A percentile compares a stretch with the other conserved stretches of the same genome.
Evolutionary conservation across 2,329 filamentous ascomycete genomes (phyloP).

Genomic region (Ascochyta lentis): DNA sequence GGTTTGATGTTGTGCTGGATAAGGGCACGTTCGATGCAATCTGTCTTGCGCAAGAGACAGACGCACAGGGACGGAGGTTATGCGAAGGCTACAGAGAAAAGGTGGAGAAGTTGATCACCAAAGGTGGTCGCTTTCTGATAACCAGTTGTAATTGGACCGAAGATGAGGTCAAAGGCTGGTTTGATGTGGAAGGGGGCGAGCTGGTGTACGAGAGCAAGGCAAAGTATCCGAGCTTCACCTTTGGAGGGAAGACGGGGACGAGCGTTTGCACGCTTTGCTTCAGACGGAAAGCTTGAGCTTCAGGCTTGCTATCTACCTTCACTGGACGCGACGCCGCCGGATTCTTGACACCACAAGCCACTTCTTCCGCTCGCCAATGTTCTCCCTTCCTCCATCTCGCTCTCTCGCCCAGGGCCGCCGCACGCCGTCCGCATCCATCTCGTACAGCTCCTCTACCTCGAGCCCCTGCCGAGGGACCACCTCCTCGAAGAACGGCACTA

Average conservation of each 20-base stretch:
- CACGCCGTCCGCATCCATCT: slow-evolving; percentile 70
- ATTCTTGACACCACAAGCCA: slow-evolving; percentile 69
- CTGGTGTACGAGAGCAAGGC: slow-evolving; percentile 72
- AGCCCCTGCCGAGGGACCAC: slow-evolving; percentile 58
- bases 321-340: slow-evolving; percentile 21
- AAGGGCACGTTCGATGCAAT: slow-evolving; percentile 99
- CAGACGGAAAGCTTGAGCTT: slow-evolving; percentile 53
- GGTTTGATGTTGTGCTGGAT: slow-evolving; percentile 93
- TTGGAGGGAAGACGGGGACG: slow-evolving; percentile 87
- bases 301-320: neutral
- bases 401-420: slow-evolving; percentile 65
- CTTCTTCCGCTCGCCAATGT: slow-evolving; percentile 68
- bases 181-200: slow-evolving; percentile 65
- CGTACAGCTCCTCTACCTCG: slow-evolving; percentile 70
- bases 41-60: slow-evolving; percentile 69
- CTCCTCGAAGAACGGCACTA: slow-evolving; percentile 70
- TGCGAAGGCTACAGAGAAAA: slow-evolving; percentile 77
- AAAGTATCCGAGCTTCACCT: slow-evolving; percentile 84
- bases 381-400: slow-evolving; percentile 66
- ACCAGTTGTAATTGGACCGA: slow-evolving; percentile 99
- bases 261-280: slow-evolving; percentile 90
- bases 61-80: slow-evolving; percentile 62
- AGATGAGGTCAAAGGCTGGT: slow-evolving; percentile 81
- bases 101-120: slow-evolving; percentile 71
- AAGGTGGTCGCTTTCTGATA: slow-evolving; percentile 77